Evolutionary conservation across 2,329 filamentous ascomycete species (phyloP).

Genomic region (Exophiala oligosperma): DNA sequence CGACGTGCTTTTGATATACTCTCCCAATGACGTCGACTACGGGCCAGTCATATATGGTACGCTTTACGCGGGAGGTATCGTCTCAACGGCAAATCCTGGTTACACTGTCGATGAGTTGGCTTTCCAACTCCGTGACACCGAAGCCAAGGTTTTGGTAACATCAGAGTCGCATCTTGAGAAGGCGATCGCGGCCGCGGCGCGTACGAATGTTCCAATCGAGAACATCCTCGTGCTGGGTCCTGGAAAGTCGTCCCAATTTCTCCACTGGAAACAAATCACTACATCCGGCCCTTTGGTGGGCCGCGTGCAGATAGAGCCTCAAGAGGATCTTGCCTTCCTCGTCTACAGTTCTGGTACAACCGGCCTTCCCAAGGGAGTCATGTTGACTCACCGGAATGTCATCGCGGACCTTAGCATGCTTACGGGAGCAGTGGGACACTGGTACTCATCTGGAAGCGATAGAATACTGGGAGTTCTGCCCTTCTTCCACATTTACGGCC

Average conservation of each 20-base stretch:
- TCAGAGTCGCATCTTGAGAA: constrained; percentile 65
- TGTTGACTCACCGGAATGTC: constrained; percentile 81
- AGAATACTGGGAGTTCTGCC: constrained; percentile 76
- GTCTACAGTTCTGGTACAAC: constrained; percentile 91
- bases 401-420: constrained; percentile 69
- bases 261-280: constrained; percentile 72
- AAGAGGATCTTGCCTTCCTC: constrained; percentile 76
- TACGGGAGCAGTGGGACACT: constrained; percentile 51
- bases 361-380: constrained; percentile 87
- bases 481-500: constrained; percentile 88
- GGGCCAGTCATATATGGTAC: constrained; percentile 74
- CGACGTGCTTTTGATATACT: constrained; percentile 79
- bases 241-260: constrained; percentile 63
- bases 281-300: constrained; percentile 60
- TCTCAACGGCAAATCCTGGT: constrained; percentile 81
- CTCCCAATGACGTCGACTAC: constrained; percentile 83
- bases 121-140: constrained; percentile 77
- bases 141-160: constrained; percentile 73
- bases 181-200: constrained; percentile 67
- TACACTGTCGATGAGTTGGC: constrained; percentile 83
- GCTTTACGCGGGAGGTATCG: constrained; percentile 78
- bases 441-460: constrained; percentile 62
- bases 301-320: constrained; percentile 63
- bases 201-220: constrained; percentile 69
- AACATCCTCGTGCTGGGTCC: constrained; percentile 74